Evolutionary conservation across 116 monocot genomes (phyloP).

Genomic region (Phalaenopsis hybrid): DNA sequence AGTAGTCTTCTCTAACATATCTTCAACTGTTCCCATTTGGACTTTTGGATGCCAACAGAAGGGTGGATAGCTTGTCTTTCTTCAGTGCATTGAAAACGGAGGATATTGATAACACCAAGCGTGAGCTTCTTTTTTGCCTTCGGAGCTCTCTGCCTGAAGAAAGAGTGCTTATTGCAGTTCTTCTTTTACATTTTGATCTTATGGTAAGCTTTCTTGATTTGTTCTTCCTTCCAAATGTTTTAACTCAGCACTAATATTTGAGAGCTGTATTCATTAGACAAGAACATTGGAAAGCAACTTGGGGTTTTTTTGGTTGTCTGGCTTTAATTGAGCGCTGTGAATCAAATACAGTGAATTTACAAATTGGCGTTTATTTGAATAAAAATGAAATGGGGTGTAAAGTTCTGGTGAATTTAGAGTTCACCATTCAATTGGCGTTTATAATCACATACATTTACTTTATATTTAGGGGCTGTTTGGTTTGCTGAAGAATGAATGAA

Average conservation of each 20-base stretch:
- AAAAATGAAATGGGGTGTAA: too few species aligned
- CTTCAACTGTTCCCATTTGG: neutral
- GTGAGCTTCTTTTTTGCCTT: conserved; percentile 38
- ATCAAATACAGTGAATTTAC: too few species aligned
- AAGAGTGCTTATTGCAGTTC: conserved; percentile 31
- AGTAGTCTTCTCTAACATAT: neutral
- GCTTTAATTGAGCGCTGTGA: too few species aligned
- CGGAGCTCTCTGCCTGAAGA: conserved; percentile 23
- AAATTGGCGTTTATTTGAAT: too few species aligned
- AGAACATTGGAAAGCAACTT: too few species aligned
- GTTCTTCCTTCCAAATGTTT: neutral
- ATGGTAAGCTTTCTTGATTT: conserved; percentile 19
- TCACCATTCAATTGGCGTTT: too few species aligned
- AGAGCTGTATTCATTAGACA: neutral
- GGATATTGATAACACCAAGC: conserved; percentile 25
- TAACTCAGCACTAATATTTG: neutral
- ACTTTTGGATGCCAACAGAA: conserved; percentile 16
- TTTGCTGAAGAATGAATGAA: too few species aligned
- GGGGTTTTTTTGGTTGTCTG: too few species aligned
- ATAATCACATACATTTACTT: too few species aligned
- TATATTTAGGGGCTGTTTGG: too few species aligned
- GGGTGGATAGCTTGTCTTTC: conserved; percentile 20
- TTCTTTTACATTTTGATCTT: conserved; percentile 41
- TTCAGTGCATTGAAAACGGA: conserved; percentile 30
- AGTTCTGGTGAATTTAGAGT: too few species aligned